Conservation (phyloP, 1,284 basidiomycete genomes). For the Irpex sp. region DNA sequence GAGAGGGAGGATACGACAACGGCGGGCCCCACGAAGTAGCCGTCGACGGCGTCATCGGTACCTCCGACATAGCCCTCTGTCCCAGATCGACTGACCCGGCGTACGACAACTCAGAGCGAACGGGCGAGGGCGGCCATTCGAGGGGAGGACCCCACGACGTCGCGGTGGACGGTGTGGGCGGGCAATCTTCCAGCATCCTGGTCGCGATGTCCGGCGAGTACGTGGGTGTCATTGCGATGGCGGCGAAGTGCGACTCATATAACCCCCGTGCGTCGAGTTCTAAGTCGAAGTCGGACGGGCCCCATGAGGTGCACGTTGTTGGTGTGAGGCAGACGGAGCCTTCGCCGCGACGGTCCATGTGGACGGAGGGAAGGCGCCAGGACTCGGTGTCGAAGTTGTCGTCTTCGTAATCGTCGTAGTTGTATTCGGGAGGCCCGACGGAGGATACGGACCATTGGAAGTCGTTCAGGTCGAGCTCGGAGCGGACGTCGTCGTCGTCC, state of each 20-base stretch:
- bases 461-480: conserved; percentile 55
- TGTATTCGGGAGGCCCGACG: conserved; percentile 48
- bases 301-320: conserved; percentile 39
- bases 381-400: conserved; percentile 34
- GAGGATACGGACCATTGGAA: conserved; percentile 71
- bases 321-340: conserved; percentile 61
- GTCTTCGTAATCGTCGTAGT: conserved; percentile 16
- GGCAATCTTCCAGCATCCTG: conserved; percentile 18
- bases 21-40: conserved; percentile 46
- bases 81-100: conserved; percentile 40
- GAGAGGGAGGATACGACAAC: conserved; percentile 38
- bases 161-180: conserved; percentile 24
- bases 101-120: conserved; percentile 25
- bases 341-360: conserved; percentile 48
- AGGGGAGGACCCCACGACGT: conserved; percentile 24
- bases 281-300: conserved; percentile 32
- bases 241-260: conserved; percentile 20
- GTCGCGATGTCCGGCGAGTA: conserved; percentile 37
- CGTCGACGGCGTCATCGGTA: conserved; percentile 36
- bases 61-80: conserved; percentile 32
- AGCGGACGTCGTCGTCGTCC: conserved; percentile 29
- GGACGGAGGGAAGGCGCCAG: conserved; percentile 36
- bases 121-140: conserved; percentile 28
- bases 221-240: conserved; percentile 19
- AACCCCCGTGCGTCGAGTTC: conserved; percentile 14